Conservation (phyloP, 1,139 yeast genomes). For the Geotrichum reessii region DNA sequence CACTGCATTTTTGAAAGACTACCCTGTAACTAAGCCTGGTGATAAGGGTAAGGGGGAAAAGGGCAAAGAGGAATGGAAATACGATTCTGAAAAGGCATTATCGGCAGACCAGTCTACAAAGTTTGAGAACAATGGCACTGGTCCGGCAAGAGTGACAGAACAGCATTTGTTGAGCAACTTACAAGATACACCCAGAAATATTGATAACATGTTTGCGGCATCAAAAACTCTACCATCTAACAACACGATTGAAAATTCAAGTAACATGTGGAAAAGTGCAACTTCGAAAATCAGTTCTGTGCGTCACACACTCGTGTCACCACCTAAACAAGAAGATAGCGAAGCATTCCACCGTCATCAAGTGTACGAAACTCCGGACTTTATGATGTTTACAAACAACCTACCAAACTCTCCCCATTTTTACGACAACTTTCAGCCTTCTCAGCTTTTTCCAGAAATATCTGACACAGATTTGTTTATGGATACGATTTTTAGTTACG, state of each 20-base stretch:
- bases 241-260: neutral
- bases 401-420: slow-evolving; percentile 28
- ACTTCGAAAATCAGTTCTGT: neutral
- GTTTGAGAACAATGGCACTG: neutral
- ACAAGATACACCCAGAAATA: neutral
- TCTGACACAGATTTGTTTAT: neutral
- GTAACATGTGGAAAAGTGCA: neutral
- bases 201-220: neutral
- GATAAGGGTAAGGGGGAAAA: neutral
- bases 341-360: neutral
- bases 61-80: neutral
- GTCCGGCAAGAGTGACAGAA: neutral
- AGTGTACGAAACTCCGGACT: slow-evolving; percentile 26
- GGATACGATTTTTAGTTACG: neutral
- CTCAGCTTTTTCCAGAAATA: slow-evolving; percentile 36
- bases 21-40: neutral
- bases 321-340: neutral
- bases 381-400: slow-evolving; percentile 34
- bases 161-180: neutral
- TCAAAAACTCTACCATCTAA: neutral
- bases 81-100: neutral
- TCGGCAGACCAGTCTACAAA: neutral
- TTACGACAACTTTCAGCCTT: slow-evolving; percentile 36
- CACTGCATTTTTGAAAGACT: slow-evolving; percentile 9
- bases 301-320: neutral